Conservation (phyloP, 176 grass and related monocot genomes). For the Carex parvula region DNA sequence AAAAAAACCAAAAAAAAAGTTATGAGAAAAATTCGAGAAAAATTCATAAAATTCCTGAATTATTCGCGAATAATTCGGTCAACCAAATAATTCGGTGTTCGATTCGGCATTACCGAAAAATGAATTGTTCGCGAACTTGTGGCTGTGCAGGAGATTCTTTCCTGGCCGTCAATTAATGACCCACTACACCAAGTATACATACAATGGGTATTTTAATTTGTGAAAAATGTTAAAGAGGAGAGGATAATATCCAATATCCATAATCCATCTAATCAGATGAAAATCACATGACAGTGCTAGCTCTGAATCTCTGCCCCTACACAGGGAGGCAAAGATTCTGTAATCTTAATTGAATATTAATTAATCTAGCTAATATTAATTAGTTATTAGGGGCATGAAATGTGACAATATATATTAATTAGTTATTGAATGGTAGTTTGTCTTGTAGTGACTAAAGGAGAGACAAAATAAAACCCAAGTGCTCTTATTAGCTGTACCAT, state of each 20-base stretch:
- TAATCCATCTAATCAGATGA: conserved; percentile 11
- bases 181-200: neutral
- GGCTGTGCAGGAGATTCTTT: too few relatives aligned
- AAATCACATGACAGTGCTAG: neutral
- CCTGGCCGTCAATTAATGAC: neutral
- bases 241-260: conserved; percentile 6
- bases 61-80: too few relatives aligned
- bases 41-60: too few relatives aligned
- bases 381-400: conserved; percentile 6
- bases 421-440: conserved; percentile 20
- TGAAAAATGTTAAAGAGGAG: neutral
- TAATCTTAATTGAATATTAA: conserved; percentile 17
- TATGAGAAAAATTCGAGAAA: too few relatives aligned
- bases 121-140: too few relatives aligned
- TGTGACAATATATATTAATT: conserved; percentile 1
- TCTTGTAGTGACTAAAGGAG: conserved; percentile 16
- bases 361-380: too few relatives aligned
- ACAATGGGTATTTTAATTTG: neutral
- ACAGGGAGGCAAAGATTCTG: conserved; percentile 25
- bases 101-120: too few relatives aligned
- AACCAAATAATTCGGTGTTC: too few relatives aligned
- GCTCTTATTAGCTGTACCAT: conserved; percentile 22
- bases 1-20: too few relatives aligned
- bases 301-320: conserved; percentile 5
- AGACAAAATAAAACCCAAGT: conserved; percentile 18